phyloP scores from a whole-genome alignment of 306 rosid species.

The Citrullus amarus region DNA sequence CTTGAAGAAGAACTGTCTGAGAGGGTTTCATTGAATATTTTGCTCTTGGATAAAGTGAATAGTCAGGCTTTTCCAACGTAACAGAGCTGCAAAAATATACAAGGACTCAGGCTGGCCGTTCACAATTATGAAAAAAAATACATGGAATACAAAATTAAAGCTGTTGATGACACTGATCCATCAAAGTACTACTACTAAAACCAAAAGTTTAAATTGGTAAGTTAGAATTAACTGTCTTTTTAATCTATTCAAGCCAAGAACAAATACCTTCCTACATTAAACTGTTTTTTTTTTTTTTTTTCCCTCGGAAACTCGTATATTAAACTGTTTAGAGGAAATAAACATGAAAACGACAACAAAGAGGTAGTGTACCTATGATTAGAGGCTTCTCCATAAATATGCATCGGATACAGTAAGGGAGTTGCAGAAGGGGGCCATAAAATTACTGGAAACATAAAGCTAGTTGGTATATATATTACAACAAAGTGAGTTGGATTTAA shows the following conservation, averaged over 20 bases:
- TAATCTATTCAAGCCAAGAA: background rate
- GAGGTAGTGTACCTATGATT: constrained; percentile 63
- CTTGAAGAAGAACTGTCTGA: constrained; percentile 63
- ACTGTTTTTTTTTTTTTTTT: background rate
- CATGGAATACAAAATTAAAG: background rate
- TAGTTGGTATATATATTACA: constrained; percentile 7
- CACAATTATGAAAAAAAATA: background rate
- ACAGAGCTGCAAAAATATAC: constrained; percentile 47
- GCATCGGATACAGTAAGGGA: constrained; percentile 69
- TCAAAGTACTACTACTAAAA: background rate
- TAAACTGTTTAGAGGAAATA: background rate
- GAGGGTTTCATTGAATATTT: constrained; percentile 40
- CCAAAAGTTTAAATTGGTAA: background rate
- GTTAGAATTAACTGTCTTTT: background rate
- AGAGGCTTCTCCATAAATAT: constrained; percentile 90
- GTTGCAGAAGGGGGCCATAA: constrained; percentile 96
- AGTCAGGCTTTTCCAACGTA: constrained; percentile 61
- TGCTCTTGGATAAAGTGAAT: constrained; percentile 71
- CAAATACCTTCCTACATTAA: background rate
- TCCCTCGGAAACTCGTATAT: background rate
- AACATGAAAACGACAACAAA: background rate
- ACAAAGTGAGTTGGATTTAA: background rate
- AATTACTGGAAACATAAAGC: constrained; percentile 40
- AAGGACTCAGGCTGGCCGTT: background rate
- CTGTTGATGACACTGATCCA: background rate